A percentile compares a stretch with the other conserved stretches of the same genome.
Evolutionary conservation across 495 filamentous ascomycete genomes (phyloP).

Genomic region (Collariella sp.): DNA sequence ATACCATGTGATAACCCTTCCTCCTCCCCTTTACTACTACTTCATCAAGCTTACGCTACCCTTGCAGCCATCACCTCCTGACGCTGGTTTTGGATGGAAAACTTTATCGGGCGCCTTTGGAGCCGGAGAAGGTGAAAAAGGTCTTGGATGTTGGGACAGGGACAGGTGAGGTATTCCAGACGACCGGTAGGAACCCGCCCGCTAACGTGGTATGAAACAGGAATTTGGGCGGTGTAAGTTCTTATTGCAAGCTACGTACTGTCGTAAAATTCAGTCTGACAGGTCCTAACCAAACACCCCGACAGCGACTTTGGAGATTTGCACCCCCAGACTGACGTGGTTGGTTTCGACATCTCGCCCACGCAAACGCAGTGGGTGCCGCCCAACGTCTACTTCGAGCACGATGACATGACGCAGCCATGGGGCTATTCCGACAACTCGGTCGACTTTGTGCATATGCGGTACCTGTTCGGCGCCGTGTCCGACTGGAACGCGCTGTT

Average conservation of each 20-base stretch:
- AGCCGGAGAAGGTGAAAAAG: slow-evolving; percentile 27
- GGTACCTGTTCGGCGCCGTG: slow-evolving; percentile 48
- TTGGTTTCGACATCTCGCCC: slow-evolving; percentile 56
- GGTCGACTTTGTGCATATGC: slow-evolving; percentile 61
- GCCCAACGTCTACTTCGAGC: slow-evolving; percentile 44
- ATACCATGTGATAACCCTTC: slow-evolving; percentile 28
- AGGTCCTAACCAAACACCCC: background rate
- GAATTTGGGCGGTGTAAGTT: slow-evolving; percentile 39
- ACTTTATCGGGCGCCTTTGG: slow-evolving; percentile 49
- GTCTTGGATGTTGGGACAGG: slow-evolving; percentile 62
- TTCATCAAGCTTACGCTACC: background rate
- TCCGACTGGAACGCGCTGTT: slow-evolving; percentile 46
- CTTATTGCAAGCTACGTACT: background rate
- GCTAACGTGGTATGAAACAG: slow-evolving; percentile 1
- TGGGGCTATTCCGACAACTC: slow-evolving; percentile 43
- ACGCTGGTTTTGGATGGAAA: slow-evolving; percentile 43
- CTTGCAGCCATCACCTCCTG: slow-evolving; percentile 28
- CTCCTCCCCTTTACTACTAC: background rate
- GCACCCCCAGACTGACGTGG: slow-evolving; percentile 44
- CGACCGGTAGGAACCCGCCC: background rate
- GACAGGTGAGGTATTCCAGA: slow-evolving; percentile 21
- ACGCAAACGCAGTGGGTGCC: slow-evolving; percentile 46
- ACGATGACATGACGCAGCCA: slow-evolving; percentile 47
- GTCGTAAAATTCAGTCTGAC: background rate
- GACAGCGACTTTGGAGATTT: slow-evolving; percentile 37